These are phyloP conservation scores for Coprinopsis cinerea DNA, from an alignment of 768 basidiomycete species.

Conservation along the genomic window DNA sequence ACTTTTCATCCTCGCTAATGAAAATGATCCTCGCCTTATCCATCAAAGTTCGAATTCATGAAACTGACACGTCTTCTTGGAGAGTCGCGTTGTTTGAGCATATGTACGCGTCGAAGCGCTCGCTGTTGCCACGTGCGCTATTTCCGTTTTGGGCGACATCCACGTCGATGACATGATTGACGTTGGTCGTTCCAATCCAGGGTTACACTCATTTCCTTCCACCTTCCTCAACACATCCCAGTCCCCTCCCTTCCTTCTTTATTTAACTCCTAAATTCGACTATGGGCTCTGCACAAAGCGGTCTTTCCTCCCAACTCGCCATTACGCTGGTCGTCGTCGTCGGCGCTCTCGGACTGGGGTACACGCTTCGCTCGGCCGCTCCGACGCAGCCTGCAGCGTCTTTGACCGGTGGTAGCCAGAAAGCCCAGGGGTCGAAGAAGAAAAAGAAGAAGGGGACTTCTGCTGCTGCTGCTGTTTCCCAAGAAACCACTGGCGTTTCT, in stretches of 20 bases:
- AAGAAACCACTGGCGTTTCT: constrained; percentile 8
- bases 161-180: constrained; percentile 17
- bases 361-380: constrained; percentile 12
- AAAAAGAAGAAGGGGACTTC: constrained; percentile 20
- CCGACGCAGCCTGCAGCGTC: background rate
- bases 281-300: constrained; percentile 44
- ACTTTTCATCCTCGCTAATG: background rate
- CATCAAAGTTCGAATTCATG: background rate
- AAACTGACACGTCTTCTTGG: background rate
- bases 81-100: constrained; percentile 17
- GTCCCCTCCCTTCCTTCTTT: constrained; percentile 10
- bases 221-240: constrained; percentile 7
- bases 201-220: background rate
- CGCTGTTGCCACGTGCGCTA: constrained; percentile 16
- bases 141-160: constrained; percentile 13
- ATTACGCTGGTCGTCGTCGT: constrained; percentile 33
- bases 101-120: constrained; percentile 17
- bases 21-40: background rate
- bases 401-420: constrained; percentile 3
- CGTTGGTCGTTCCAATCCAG: constrained; percentile 5
- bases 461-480: constrained; percentile 13
- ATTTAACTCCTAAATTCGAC: background rate
- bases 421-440: constrained; percentile 12
- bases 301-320: constrained; percentile 32
- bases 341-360: constrained; percentile 36